Conservation (phyloP, 371 early-diverging fungal species). For the Entomophthora muscae region DNA sequence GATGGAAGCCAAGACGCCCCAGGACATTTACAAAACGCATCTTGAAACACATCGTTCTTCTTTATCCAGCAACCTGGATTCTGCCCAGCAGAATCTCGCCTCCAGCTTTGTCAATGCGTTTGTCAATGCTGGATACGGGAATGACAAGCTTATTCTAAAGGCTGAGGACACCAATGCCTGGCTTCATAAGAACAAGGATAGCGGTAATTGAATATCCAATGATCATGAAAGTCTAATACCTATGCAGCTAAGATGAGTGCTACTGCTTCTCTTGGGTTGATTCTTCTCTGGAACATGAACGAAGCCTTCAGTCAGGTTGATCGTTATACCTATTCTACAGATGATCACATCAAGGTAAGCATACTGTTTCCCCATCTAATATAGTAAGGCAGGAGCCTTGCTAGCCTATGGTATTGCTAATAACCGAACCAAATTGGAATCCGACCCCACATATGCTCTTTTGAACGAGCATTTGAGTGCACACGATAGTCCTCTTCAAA, state of each 20-base stretch:
- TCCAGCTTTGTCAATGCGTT: slow-evolving; percentile 96
- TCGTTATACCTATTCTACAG: slow-evolving; percentile 75
- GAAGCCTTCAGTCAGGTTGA: slow-evolving; percentile 77
- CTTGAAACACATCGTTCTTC: slow-evolving; percentile 46
- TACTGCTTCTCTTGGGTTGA: slow-evolving; percentile 82
- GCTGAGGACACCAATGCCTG: slow-evolving; percentile 59
- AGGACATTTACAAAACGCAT: slow-evolving; percentile 94
- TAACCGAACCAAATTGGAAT: slow-evolving; percentile 73
- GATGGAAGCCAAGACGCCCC: slow-evolving; percentile 86
- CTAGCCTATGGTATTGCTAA: slow-evolving; percentile 87
- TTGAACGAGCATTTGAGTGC: slow-evolving; percentile 66
- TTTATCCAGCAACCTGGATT: slow-evolving; percentile 46
- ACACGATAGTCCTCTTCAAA: slow-evolving; percentile 23
- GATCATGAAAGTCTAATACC: slow-evolving; percentile 7
- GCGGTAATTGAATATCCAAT: slow-evolving; percentile 37
- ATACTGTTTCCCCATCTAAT: neutral
- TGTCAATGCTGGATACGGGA: slow-evolving; percentile 91
- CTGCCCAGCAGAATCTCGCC: slow-evolving; percentile 87
- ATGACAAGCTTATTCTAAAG: slow-evolving; percentile 76
- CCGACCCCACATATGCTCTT: slow-evolving; percentile 85
- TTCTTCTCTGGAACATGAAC: slow-evolving; percentile 89
- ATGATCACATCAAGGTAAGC: slow-evolving; percentile 67
- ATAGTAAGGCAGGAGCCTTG: slow-evolving; percentile 71
- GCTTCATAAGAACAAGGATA: slow-evolving; percentile 95
- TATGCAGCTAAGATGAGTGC: slow-evolving; percentile 69